phyloP scores from a whole-genome alignment of 306 rosid genomes.

The Quercus wislizeni region DNA sequence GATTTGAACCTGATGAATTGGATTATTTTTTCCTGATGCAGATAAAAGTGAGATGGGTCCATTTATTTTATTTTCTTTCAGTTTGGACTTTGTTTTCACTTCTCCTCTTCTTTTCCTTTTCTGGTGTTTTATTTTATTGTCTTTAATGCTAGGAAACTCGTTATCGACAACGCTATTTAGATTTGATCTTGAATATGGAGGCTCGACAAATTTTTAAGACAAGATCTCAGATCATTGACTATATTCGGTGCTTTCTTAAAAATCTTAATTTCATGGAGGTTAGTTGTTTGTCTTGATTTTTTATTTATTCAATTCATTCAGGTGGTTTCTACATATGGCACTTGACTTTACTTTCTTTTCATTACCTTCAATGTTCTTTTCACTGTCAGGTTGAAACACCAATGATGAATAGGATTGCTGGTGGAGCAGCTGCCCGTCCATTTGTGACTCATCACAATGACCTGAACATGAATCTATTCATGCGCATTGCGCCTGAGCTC shows the following conservation, averaged over 20 bases:
- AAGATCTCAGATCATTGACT: slow-evolving; percentile 58
- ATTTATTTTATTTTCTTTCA: not conserved
- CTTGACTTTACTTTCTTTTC: not conserved
- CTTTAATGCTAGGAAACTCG: slow-evolving; percentile 72
- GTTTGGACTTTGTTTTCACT: not conserved
- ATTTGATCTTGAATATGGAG: slow-evolving; percentile 78
- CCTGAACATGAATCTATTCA: slow-evolving; percentile 74
- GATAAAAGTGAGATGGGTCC: not conserved
- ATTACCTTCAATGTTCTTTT: slow-evolving; percentile 13
- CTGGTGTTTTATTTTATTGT: not conserved
- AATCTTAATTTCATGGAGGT: slow-evolving; percentile 93
- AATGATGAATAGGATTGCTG: slow-evolving; percentile 97
- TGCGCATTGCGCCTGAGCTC: slow-evolving; percentile 96
- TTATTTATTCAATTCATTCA: not conserved
- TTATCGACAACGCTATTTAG: slow-evolving; percentile 81
- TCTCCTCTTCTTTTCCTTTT: not conserved
- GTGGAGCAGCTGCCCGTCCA: slow-evolving; percentile 97
- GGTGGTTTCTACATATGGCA: not conserved
- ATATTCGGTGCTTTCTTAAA: slow-evolving; percentile 67
- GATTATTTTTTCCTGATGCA: not conserved
- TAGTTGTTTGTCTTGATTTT: slow-evolving; percentile 22
- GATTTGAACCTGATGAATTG: not conserved
- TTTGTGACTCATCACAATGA: slow-evolving; percentile 92
- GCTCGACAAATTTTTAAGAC: slow-evolving; percentile 85
- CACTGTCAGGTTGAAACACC: slow-evolving; percentile 89